Evolutionary conservation across 2,329 filamentous ascomycete genomes (phyloP).

Genomic region (Coniosporium tulheliwenetii): DNA sequence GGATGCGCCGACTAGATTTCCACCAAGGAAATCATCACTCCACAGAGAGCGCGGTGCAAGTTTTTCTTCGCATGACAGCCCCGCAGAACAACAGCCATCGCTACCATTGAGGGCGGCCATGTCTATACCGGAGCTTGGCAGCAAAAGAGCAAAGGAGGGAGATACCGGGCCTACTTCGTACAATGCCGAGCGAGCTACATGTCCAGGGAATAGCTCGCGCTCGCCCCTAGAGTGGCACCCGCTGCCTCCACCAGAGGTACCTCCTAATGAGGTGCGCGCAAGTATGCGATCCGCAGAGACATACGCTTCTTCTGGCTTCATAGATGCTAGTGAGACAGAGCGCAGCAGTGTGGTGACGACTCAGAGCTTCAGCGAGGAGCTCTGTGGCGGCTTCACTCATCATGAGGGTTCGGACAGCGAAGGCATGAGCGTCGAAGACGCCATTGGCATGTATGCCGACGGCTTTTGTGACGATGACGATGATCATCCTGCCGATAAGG

Average conservation of each 20-base stretch:
- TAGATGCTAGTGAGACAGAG: conserved; percentile 51
- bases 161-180: conserved; percentile 16
- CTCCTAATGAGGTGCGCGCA: conserved; percentile 30
- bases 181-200: conserved; percentile 13
- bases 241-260: conserved; percentile 13
- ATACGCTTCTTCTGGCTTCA: conserved; percentile 38
- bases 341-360: conserved; percentile 71
- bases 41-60: background rate
- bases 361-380: conserved; percentile 58
- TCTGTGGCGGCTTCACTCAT: conserved; percentile 35
- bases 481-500: conserved; percentile 8
- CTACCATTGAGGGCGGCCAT: conserved; percentile 10
- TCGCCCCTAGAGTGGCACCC: conserved; percentile 19
- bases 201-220: conserved; percentile 11
- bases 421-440: conserved; percentile 43
- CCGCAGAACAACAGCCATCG: background rate
- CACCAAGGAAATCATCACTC: background rate
- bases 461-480: conserved; percentile 31
- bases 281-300: conserved; percentile 47
- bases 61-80: background rate
- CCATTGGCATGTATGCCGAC: conserved; percentile 44
- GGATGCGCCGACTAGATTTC: background rate
- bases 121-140: conserved; percentile 21
- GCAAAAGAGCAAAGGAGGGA: conserved; percentile 12
- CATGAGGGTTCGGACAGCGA: conserved; percentile 18